Conservation (phyloP, 1,284 basidiomycete species). For the Pyrrhoderma noxium region DNA sequence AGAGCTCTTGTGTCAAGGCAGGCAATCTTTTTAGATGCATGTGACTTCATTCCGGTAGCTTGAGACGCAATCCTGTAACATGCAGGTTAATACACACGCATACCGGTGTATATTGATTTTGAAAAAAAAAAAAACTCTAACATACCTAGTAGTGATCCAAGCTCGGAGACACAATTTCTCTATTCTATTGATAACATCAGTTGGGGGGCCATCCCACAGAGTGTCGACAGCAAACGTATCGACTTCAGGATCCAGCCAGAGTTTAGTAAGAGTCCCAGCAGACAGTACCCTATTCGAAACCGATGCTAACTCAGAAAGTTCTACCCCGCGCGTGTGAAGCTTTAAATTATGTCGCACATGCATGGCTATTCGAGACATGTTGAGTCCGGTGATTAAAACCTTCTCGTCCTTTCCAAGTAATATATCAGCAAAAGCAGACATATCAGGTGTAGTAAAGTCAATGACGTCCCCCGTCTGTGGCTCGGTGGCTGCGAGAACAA, state of each 20-base stretch:
- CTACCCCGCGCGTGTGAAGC: slow-evolving; percentile 26
- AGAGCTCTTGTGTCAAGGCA: background rate
- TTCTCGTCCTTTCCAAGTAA: slow-evolving; percentile 3
- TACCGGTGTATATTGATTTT: too few relatives aligned
- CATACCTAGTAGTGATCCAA: slow-evolving; percentile 33
- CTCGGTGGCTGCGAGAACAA: background rate
- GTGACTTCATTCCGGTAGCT: background rate
- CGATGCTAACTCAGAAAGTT: slow-evolving; percentile 25
- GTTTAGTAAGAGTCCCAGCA: slow-evolving; percentile 23
- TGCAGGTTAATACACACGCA: background rate
- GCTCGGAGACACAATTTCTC: slow-evolving; percentile 28
- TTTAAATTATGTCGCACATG: slow-evolving; percentile 24
- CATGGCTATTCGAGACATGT: slow-evolving; percentile 27
- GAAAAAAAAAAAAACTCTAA: background rate
- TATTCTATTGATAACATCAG: slow-evolving; percentile 16
- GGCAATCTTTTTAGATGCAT: background rate
- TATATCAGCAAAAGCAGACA: background rate
- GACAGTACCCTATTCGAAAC: slow-evolving; percentile 22
- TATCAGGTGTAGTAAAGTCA: background rate
- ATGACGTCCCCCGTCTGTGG: background rate
- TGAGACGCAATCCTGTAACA: background rate
- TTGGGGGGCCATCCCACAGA: slow-evolving; percentile 25
- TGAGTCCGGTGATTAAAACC: slow-evolving; percentile 27
- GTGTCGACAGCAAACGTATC: slow-evolving; percentile 23
- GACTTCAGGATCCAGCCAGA: slow-evolving; percentile 16